A percentile compares a stretch with the other conserved stretches of the same genome.
Conservation (phyloP, 2,329 filamentous ascomycete genomes). For the Aphanoascus verrucosus region DNA sequence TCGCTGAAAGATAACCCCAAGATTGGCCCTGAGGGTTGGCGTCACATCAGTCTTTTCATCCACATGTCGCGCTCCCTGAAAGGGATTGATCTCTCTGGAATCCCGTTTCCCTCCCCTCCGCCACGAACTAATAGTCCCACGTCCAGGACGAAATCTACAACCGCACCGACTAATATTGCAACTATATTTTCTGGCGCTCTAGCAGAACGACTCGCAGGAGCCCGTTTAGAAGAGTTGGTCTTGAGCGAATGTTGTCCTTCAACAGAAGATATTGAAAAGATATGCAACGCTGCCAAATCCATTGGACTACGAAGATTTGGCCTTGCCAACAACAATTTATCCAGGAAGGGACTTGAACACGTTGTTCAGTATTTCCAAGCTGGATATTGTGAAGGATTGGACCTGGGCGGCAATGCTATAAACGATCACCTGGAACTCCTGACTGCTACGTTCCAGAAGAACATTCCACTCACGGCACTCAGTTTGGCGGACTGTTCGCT, state of each 20-base stretch:
- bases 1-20: conserved; percentile 81
- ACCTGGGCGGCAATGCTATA: conserved; percentile 75
- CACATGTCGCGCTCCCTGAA: conserved; percentile 83
- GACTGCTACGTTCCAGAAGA: conserved; percentile 30
- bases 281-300: conserved; percentile 73
- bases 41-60: conserved; percentile 76
- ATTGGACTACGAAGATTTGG: conserved; percentile 70
- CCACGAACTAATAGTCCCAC: conserved; percentile 15
- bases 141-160: conserved; percentile 20
- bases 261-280: conserved; percentile 57
- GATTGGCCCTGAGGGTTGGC: conserved; percentile 80
- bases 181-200: conserved; percentile 64
- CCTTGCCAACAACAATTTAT: conserved; percentile 70
- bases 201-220: conserved; percentile 62
- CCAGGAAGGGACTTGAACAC: conserved; percentile 61
- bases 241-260: conserved; percentile 68
- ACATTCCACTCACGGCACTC: conserved; percentile 59
- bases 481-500: conserved; percentile 81
- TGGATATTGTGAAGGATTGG: conserved; percentile 73
- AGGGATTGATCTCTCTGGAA: conserved; percentile 73
- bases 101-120: conserved; percentile 55
- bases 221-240: conserved; percentile 69
- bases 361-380: conserved; percentile 65
- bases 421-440: conserved; percentile 40
- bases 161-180: conserved; percentile 43